These are phyloP conservation scores for Takashimella koratensis DNA, from an alignment of 1,284 basidiomycete genomes.

Conservation along the genomic window DNA sequence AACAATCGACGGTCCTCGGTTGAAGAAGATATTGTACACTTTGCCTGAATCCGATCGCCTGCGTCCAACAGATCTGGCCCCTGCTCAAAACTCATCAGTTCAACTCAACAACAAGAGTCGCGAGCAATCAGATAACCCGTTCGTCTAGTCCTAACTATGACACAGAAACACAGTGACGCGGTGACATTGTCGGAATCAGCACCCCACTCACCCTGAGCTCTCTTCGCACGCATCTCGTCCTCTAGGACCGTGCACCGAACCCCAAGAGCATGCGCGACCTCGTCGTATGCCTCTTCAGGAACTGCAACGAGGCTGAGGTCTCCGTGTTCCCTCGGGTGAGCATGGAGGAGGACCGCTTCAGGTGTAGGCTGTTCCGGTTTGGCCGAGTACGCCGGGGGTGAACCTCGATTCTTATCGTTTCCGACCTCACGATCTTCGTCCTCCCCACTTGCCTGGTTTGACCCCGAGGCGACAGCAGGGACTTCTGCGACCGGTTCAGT, in stretches of 20 bases:
- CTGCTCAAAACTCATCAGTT: no score
- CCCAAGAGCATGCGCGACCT: constrained; percentile 24
- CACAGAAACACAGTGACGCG: not conserved
- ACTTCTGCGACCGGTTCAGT: constrained; percentile 14
- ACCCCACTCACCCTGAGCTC: not conserved
- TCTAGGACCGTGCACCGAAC: constrained; percentile 35
- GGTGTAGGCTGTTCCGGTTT: constrained; percentile 27
- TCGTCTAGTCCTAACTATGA: no score
- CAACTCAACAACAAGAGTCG: no score
- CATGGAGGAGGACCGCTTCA: constrained; percentile 24
- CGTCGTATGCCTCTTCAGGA: constrained; percentile 31
- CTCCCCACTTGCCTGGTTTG: constrained; percentile 3
- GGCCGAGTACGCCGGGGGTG: constrained; percentile 38
- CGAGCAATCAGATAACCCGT: no score
- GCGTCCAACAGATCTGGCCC: not conserved
- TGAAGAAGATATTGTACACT: not conserved
- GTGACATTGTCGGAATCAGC: not conserved
- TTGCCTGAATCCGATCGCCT: not conserved
- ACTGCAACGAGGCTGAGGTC: constrained; percentile 1
- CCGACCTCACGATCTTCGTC: not conserved
- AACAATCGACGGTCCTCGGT: not conserved
- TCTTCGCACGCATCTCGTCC: not conserved
- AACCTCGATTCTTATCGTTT: not conserved
- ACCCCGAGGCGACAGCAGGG: constrained; percentile 5
- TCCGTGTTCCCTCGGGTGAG: constrained; percentile 24